Evolutionary conservation across 2,329 filamentous ascomycete genomes (phyloP), one percentile per base, ranked within the genome.

Genomic region (Fulvia fulva): DNA sequence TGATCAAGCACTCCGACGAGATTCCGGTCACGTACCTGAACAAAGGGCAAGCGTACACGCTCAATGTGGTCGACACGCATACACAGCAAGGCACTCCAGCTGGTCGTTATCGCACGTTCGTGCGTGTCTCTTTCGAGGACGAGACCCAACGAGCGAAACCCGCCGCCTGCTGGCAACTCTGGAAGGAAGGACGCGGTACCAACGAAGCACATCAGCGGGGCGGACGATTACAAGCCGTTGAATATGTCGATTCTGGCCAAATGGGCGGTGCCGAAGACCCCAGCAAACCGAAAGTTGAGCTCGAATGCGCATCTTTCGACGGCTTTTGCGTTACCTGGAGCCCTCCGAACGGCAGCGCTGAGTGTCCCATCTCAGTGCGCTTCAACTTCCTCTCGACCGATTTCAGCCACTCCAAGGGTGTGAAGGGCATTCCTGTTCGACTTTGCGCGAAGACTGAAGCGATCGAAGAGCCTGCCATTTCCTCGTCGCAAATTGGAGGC

Each of bases 371-470:
- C 56, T 89, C 91, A 8, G 90, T 97, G 12, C 89, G 94, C 47
- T 99, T 97, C 81, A 99, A 99, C 76, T 99, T 99, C 71, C 80
- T 99, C 0, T 99, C 94, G 0, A 99, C 94, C 8, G 94, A 99
- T 72, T 99, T 97, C 72, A 97, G 93, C 73, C 94, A 97, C 71
- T 97, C 94, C 9, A 99, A 99, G 71, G 94, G 94, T 47, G 94
- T 99, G 51, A 99, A 97, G 75, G 94, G 94, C 34, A 97, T 97
- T 64, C 93, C 94, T 0, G 92, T 99, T 4, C 82, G 94, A 56
- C 82, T 97, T 0, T 97, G 93, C 73, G 87, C 92, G 14, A 97
- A 97, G 75, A 97, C 94, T 0, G 88, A 89, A 63, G 75, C 87
- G 11, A 59, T 93, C n/a, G 65, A 67, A 16, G 68, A 71, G 28